Base-by-base conservation (phyloP, 2,329 filamentous ascomycete genomes). In the Intubia oerlemansii region DNA sequence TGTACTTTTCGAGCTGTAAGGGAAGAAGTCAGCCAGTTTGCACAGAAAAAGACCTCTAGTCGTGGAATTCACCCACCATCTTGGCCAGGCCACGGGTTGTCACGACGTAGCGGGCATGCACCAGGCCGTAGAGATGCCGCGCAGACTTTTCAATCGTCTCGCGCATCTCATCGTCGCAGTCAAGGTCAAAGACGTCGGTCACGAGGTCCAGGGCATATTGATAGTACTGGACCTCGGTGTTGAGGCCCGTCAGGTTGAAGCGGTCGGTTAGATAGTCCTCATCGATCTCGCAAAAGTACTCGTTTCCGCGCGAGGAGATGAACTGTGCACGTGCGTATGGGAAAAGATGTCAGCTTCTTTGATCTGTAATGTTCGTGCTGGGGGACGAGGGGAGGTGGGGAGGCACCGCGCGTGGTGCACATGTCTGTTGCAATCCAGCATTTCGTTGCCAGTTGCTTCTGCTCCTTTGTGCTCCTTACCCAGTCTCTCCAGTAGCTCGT, bases 221-320 rank as follows among this genome's bases (percentile, higher is more conserved):
- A 46, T 98, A 98, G 59, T 95, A 93, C 46, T 92, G 80, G 10
- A 98, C 88, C 49, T 98, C 88, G 20, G 81, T 85, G 54, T 95
- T 93, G 28, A 98, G 66, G 21, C 88, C 88, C 1, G 88, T 98
- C 36, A 98, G 61, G 54, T 98, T 98, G 66, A 98, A 98, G 28
- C 88, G 74, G 51, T 98, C 88, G 29, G 84, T 95, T 26, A 98
- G 65, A 52, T 98, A 98, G 44, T 98, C 88, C 51, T 98, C 88
- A 52, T 98, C 88, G 44, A 98, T 95, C 49, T 98, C 88, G 66
- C 88, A 98, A 46, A 95, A 98, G 55, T 98, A 98, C 50, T 98
- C 88, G 54, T 98, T 95, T 39, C 88, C 88, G 32, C 88, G 70
- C 5, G 84, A 92, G 5, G 85, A 93, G 44, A 95, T 93, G 51